Evolutionary conservation across 441 rosid species (phyloP), one percentile per base, ranked within the genome.

Genomic region (Gossypium gossypioides): DNA sequence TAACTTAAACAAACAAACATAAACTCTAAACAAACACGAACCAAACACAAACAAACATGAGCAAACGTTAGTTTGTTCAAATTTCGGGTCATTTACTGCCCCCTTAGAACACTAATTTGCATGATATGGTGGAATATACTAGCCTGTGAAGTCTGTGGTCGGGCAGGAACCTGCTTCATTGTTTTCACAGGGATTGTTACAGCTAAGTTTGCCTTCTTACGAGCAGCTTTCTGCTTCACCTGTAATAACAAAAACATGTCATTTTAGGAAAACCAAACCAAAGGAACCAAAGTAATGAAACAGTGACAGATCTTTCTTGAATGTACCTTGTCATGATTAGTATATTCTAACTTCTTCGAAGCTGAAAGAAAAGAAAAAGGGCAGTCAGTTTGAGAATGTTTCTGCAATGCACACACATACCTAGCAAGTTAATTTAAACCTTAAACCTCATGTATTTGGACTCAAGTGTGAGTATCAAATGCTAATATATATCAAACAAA

Each of bases 321-420:
- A 73, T 78, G 72, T 73, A 91, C 99, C 86, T 83, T 89, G 72
- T 84, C 78, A 58, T 60, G 77, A 75, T 86, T 79, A 75, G 81
- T 68, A 66, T 1, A 18, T 44, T 73, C 85, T 74, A 72, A 76
- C 75, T 75, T 88, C 71, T 72, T 82, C 68, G 79, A 66, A 83
- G 83, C 97, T 95, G 85, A 75, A 55, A 55, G 10, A 19, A 82
- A 72, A 58, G 2, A 63, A 75, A 71, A 77, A 78, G 60, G 18
- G 22, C 18, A 46, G 72, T 81, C 68, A 83, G 65, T 72, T 69
- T 52, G 51, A 71, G 83, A 73, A 69, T 58, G 21, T 61, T 61
- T 62, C 4, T 52, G 46, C 54, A 48, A 55, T 15, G 48, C 18
- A 9, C 48, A n/a, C 24, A 3, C 40, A 32, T 55, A 18, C 54